Base-by-base conservation (phyloP, 2,329 filamentous ascomycete species). In the Cercospora sesami region DNA sequence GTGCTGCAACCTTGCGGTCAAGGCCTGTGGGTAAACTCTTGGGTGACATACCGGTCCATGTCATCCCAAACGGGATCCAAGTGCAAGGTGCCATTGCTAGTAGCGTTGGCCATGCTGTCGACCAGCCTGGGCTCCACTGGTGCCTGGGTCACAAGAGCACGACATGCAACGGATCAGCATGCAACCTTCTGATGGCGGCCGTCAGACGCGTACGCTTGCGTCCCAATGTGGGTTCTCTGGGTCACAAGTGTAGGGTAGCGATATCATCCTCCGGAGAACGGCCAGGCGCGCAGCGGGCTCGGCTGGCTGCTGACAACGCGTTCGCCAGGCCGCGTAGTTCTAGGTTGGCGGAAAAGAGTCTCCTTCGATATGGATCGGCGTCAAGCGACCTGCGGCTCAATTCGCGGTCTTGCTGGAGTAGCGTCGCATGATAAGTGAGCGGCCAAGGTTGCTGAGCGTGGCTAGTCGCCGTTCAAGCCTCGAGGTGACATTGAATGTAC, bases 21-120 rank as follows among this genome's bases (percentile, higher is more conserved):
- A 59, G 51, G 31, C 48, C 58, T 59, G 36, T 39, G 23, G 31
- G 23, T 18, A 39, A 58, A 33, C 55, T 65, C 60, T 45, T 64
- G 65, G n/a, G 58, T 48, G 72, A 75, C 88, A 76, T 86, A 92
- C 90, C 89, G 90, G 81, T 92, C 88, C 76, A 91, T 85, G 79
- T 92, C 86, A 77, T 92, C 88, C 90, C 90, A 93, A 68, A 83
- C 81, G 72, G 82, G 80, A 77, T 84, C 82, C 68, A 84, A 76
- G 39, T 53, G 61, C 39, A 45, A 57, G 71, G 79, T 79, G 75
- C 74, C 75, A 76, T 77, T 73, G 70, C 82, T 63, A 60, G 65
- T 60, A 51, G 53, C 53, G 60, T 36, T 45, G 36, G 67, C 67
- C 67, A 68, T 68, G 58, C 63, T 63, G 66, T 58, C 63, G 28